Percentiles rank a stretch among this genome's conserved stretches.
Conservation (phyloP, 768 basidiomycete species). For the Suillus plorans region DNA sequence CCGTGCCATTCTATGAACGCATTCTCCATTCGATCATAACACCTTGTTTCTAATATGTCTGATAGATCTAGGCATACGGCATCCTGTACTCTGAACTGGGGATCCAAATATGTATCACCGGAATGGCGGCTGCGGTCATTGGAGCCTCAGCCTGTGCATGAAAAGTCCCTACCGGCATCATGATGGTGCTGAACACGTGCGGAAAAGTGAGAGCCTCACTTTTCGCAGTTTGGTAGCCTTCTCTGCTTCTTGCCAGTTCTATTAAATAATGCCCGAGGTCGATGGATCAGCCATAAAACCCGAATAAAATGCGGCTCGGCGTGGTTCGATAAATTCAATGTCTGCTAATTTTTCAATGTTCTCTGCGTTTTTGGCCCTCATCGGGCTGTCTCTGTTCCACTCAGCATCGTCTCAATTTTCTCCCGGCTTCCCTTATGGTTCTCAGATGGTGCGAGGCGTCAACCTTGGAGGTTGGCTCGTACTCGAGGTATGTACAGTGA, state of each 20-base stretch:
- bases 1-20: neutral
- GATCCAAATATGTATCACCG: neutral
- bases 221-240: neutral
- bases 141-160: neutral
- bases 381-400: slow-evolving; percentile 28
- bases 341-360: neutral
- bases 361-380: slow-evolving; percentile 19
- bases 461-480: slow-evolving; percentile 74
- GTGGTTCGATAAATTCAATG: neutral
- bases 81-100: neutral
- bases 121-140: neutral
- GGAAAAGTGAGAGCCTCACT: neutral
- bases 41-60: neutral
- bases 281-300: neutral
- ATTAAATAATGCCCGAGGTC: neutral
- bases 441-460: slow-evolving; percentile 75
- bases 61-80: neutral
- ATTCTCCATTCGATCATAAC: neutral
- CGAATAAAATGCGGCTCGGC: neutral
- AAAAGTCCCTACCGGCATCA: neutral
- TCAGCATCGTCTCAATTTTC: slow-evolving; percentile 33
- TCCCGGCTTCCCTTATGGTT: slow-evolving; percentile 72
- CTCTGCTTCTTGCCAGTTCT: neutral
- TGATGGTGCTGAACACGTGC: slow-evolving; percentile 1
- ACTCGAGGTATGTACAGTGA: slow-evolving; percentile 40